These are phyloP conservation scores for Sporormia fimetaria DNA, from an alignment of 495 filamentous ascomycete species.

Conservation along the genomic window DNA sequence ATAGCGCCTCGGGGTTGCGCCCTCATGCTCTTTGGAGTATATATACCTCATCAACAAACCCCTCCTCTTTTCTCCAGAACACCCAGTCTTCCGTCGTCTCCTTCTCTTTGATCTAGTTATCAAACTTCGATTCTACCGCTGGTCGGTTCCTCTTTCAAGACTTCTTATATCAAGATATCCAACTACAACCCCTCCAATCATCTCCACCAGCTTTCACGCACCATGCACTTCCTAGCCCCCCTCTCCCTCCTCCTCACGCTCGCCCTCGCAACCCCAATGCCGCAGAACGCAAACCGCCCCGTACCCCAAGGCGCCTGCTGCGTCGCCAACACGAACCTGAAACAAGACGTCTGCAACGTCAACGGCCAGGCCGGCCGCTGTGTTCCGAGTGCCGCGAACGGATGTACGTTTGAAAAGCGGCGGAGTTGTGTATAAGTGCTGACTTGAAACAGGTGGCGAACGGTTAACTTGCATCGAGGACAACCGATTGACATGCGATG, in stretches of 20 bases:
- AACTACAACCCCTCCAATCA: too few species aligned
- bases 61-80: neutral
- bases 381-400: conserved; percentile 5
- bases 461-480: conserved; percentile 13
- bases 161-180: neutral
- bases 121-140: conserved; percentile 8
- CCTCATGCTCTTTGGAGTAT: too few species aligned
- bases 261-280: neutral
- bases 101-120: too few species aligned
- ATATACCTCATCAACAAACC: too few species aligned
- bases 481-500: conserved; percentile 4
- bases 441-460: conserved; percentile 4
- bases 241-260: conserved; percentile 4
- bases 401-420: conserved; percentile 3
- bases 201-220: too few species aligned
- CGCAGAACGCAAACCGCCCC: conserved; percentile 9
- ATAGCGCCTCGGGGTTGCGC: too few species aligned
- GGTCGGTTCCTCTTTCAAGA: neutral
- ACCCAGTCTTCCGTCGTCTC: neutral
- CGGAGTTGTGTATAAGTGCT: neutral
- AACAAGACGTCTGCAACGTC: conserved; percentile 15
- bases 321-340: conserved; percentile 3
- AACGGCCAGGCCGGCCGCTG: conserved; percentile 9
- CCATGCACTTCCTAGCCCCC: conserved; percentile 5
- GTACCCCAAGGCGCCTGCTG: conserved; percentile 15